phyloP scores from a whole-genome alignment of 768 basidiomycete genomes.

The Tylopilus plumbeoviolaceoides region DNA sequence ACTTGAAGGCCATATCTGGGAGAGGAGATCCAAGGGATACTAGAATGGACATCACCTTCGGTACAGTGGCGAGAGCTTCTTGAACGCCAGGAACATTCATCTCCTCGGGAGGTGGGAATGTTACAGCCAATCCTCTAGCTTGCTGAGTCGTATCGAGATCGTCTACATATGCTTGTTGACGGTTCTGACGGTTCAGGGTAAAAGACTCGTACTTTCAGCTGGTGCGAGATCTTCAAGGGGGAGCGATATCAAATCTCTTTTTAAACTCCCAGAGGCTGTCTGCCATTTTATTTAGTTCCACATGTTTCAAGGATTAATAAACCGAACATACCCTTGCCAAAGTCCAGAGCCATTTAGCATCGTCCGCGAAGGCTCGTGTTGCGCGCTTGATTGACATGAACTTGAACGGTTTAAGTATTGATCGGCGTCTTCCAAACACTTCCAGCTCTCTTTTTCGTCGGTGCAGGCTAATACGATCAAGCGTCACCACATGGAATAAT shows the following conservation, averaged over 20 bases:
- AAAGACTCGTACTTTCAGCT: neutral
- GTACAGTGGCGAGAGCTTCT: neutral
- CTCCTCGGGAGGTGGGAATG: neutral
- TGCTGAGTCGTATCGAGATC: no score
- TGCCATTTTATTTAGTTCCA: neutral
- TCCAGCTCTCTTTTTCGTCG: neutral
- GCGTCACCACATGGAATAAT: neutral
- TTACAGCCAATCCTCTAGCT: no score
- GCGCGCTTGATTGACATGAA: neutral
- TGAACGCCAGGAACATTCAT: neutral
- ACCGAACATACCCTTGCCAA: neutral
- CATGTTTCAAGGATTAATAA: no score
- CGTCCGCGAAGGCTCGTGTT: neutral
- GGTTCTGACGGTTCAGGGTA: no score
- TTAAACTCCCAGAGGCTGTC: constrained; percentile 6
- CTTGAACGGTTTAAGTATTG: neutral
- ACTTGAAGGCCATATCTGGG: neutral
- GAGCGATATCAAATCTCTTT: neutral
- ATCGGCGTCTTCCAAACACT: neutral
- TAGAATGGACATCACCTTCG: neutral
- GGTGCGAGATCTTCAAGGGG: neutral
- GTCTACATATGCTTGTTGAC: no score
- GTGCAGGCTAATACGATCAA: neutral
- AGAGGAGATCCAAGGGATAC: neutral
- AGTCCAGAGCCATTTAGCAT: neutral